Percentiles rank a stretch among this genome's conserved stretches.
These are phyloP conservation scores for Trebouxia sp. DNA, from an alignment of 139 green algal species.

Conservation along the genomic window DNA sequence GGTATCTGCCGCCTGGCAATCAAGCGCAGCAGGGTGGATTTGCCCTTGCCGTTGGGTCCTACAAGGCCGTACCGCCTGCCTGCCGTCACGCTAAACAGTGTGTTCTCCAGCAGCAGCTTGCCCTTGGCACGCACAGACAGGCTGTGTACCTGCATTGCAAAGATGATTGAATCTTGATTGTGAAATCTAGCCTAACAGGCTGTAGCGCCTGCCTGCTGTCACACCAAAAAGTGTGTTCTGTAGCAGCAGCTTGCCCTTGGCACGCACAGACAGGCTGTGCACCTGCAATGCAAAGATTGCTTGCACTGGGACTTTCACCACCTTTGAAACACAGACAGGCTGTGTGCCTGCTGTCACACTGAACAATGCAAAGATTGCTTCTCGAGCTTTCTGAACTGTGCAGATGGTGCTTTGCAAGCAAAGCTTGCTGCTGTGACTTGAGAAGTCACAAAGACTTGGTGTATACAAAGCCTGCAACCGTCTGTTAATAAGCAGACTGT, in stretches of 20 bases:
- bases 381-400: too few species aligned
- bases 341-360: too few species aligned
- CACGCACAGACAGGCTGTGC: conserved; percentile 91
- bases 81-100: conserved; percentile 86
- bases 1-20: conserved; percentile 91
- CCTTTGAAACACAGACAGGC: too few species aligned
- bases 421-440: too few species aligned
- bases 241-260: conserved; percentile 96
- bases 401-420: too few species aligned
- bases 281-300: too few species aligned
- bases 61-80: conserved; percentile 84
- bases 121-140: conserved; percentile 96
- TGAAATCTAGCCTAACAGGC: conserved; percentile 66
- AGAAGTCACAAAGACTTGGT: too few species aligned
- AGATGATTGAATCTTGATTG: too few species aligned
- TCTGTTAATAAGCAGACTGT: too few species aligned
- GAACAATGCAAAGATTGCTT: too few species aligned
- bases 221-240: conserved; percentile 90
- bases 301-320: too few species aligned
- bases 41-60: conserved; percentile 92
- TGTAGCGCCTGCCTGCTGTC: conserved; percentile 76
- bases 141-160: conserved; percentile 80
- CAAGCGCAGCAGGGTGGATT: conserved; percentile 97
- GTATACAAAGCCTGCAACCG: too few species aligned
- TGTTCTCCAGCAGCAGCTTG: conserved; percentile 97